A percentile compares a stretch with the other conserved stretches of the same genome.
phyloP scores from a whole-genome alignment of 2,329 filamentous ascomycete genomes.

The Monosporascus sp. region DNA sequence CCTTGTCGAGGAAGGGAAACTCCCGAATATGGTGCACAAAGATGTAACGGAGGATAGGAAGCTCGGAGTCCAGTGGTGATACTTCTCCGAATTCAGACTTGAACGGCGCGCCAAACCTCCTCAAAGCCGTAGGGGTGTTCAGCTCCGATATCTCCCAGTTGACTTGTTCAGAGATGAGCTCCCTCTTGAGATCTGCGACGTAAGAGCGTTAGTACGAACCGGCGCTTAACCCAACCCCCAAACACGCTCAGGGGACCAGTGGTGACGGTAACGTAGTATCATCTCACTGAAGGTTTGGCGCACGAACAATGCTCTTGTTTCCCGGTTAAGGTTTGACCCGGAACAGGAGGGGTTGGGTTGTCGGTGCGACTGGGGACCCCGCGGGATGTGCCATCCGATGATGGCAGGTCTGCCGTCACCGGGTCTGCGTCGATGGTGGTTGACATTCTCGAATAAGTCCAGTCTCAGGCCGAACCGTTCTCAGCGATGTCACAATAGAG shows the following conservation, averaged over 20 bases:
- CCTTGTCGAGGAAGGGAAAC: slow-evolving; percentile 95
- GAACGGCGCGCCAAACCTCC: slow-evolving; percentile 93
- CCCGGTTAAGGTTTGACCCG: slow-evolving; percentile 64
- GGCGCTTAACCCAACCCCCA: neutral
- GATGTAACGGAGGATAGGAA: slow-evolving; percentile 91
- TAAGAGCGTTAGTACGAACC: slow-evolving; percentile 13
- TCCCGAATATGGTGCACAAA: slow-evolving; percentile 98
- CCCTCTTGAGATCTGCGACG: slow-evolving; percentile 79
- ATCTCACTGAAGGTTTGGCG: no score
- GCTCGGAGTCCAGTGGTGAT: slow-evolving; percentile 84
- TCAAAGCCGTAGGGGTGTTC: slow-evolving; percentile 88
- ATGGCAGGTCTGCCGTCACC: neutral
- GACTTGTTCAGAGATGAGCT: slow-evolving; percentile 86
- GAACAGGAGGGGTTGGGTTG: slow-evolving; percentile 20
- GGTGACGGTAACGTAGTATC: no score
- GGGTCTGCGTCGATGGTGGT: neutral
- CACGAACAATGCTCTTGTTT: slow-evolving; percentile 94
- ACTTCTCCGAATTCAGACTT: slow-evolving; percentile 89
- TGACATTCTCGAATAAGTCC: neutral
- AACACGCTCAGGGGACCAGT: neutral
- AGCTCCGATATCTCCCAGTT: slow-evolving; percentile 87
- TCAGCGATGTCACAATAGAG: neutral
- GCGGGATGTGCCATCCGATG: neutral
- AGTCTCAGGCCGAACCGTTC: neutral
- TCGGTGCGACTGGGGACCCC: neutral